These are phyloP conservation scores for Pleoardoris graminearum DNA, from an alignment of 2,329 filamentous ascomycete species.

Conservation along the genomic window DNA sequence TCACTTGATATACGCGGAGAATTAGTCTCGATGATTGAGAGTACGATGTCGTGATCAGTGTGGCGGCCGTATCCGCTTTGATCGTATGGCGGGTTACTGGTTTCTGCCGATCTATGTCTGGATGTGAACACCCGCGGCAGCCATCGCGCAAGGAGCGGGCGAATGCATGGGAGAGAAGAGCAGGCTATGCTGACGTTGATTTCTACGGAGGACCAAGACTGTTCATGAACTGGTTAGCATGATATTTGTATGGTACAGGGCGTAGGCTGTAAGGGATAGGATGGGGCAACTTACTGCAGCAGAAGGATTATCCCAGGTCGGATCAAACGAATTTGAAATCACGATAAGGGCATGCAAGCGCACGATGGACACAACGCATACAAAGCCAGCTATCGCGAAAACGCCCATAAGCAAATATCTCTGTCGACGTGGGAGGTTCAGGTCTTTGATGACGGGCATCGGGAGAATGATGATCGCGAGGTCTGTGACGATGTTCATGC, in stretches of 20 bases:
- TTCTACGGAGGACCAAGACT: constrained; percentile 36
- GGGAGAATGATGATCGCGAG: constrained; percentile 41
- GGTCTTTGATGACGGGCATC: constrained; percentile 36
- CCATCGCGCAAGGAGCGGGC: constrained; percentile 29
- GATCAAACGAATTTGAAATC: constrained; percentile 35
- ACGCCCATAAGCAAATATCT: constrained; percentile 43
- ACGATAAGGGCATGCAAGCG: constrained; percentile 38
- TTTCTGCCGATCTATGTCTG: not conserved
- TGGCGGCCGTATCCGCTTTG: not conserved
- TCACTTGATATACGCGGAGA: not conserved
- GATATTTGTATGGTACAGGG: not conserved
- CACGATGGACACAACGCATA: constrained; percentile 39
- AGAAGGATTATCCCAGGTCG: constrained; percentile 38
- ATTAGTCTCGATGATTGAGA: not conserved
- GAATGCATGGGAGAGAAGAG: constrained; percentile 36
- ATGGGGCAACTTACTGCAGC: constrained; percentile 20
- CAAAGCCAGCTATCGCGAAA: constrained; percentile 46
- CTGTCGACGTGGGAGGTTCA: constrained; percentile 41
- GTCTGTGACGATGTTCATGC: constrained; percentile 39
- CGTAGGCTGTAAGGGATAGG: not conserved
- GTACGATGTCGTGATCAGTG: not conserved
- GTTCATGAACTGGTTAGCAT: not conserved
- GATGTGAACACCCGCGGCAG: constrained; percentile 16
- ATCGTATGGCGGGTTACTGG: not conserved
- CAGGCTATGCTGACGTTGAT: constrained; percentile 39